These are phyloP conservation scores for Cytospora piceicola DNA, from an alignment of 2,329 filamentous ascomycete genomes.

Conservation along the genomic window DNA sequence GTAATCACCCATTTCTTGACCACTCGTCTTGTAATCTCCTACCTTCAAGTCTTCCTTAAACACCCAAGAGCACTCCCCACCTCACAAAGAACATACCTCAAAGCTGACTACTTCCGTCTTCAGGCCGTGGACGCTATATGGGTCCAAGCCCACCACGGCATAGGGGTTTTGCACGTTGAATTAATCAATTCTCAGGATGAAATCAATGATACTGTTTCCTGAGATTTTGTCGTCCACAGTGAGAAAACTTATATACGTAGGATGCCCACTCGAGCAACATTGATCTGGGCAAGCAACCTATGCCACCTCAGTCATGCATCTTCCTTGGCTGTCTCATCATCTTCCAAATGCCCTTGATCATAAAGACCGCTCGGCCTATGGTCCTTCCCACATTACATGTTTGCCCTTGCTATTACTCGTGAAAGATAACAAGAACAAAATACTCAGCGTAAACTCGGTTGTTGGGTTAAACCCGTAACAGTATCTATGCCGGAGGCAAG, in stretches of 20 bases:
- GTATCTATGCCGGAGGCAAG: slow-evolving; percentile 77
- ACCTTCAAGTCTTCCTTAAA: no score
- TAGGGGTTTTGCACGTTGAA: background rate
- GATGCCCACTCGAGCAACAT: background rate
- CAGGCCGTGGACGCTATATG: background rate
- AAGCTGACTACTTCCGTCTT: background rate
- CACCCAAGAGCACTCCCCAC: no score
- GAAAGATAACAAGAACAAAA: no score
- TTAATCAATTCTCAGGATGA: background rate
- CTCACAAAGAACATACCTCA: no score
- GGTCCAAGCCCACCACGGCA: background rate
- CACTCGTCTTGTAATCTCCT: no score
- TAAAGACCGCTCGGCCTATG: no score
- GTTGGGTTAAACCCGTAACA: background rate
- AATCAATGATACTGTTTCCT: background rate
- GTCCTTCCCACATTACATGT: no score
- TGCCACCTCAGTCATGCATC: background rate
- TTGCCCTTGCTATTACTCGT: no score
- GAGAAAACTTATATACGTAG: background rate
- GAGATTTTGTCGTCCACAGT: background rate
- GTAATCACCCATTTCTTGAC: no score
- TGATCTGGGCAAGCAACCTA: background rate
- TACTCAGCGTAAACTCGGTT: background rate
- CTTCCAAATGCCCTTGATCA: no score
- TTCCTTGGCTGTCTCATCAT: no score